A percentile compares a stretch with the other conserved stretches of the same genome.
These are phyloP conservation scores for Rhizopus delemar DNA, from an alignment of 371 early-diverging fungal species.

Conservation along the genomic window DNA sequence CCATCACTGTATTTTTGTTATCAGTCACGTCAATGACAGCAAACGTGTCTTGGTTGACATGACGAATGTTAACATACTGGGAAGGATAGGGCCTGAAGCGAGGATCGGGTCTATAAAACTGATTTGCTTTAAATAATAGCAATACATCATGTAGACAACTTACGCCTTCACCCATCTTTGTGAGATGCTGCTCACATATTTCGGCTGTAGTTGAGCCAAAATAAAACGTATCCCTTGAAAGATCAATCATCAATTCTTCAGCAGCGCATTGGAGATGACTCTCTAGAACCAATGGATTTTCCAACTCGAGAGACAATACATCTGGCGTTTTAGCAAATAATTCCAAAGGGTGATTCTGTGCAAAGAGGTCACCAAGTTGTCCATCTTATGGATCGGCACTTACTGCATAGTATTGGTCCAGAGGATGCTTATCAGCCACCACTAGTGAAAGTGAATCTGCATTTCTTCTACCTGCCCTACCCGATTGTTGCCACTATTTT, in stretches of 20 bases:
- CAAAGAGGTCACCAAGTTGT: neutral
- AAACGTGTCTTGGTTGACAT: slow-evolving; percentile 46
- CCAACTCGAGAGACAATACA: slow-evolving; percentile 36
- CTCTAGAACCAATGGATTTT: slow-evolving; percentile 46
- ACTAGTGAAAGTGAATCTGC: slow-evolving; percentile 61
- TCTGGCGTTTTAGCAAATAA: slow-evolving; percentile 50
- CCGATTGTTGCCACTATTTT: slow-evolving; percentile 66
- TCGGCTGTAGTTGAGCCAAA: slow-evolving; percentile 34
- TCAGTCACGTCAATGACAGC: slow-evolving; percentile 58
- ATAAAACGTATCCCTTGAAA: slow-evolving; percentile 34
- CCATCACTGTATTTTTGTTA: slow-evolving; percentile 40
- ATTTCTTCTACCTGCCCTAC: slow-evolving; percentile 69
- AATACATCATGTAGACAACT: neutral
- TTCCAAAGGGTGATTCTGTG: slow-evolving; percentile 42
- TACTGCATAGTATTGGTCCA: slow-evolving; percentile 61
- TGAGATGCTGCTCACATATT: slow-evolving; percentile 36
- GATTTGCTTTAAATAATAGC: neutral
- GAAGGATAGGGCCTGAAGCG: slow-evolving; percentile 52
- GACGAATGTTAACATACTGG: slow-evolving; percentile 49
- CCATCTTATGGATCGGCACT: neutral
- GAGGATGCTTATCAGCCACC: slow-evolving; percentile 47
- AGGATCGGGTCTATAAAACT: slow-evolving; percentile 51
- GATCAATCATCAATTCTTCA: slow-evolving; percentile 48
- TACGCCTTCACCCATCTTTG: slow-evolving; percentile 29
- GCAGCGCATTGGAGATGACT: slow-evolving; percentile 71